Evolutionary conservation across 148 eudicot genomes (phyloP).

Genomic region (Limonium bicolor): DNA sequence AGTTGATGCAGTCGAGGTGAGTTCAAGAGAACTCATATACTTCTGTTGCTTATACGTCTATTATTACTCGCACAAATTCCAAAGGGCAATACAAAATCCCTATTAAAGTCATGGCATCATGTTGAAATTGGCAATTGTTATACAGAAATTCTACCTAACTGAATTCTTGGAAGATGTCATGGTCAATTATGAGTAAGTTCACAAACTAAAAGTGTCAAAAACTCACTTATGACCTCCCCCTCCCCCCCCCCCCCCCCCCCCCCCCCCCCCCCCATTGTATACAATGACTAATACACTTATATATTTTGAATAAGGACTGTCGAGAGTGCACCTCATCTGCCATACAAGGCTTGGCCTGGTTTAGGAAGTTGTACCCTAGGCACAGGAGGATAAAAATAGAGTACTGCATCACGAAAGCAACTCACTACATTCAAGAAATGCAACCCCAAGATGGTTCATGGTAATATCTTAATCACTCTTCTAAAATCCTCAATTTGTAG

Average conservation of each 20-base stretch:
- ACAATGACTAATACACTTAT: not conserved
- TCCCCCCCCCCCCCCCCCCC: no score
- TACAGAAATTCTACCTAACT: constrained; percentile 38
- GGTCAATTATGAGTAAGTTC: constrained; percentile 28
- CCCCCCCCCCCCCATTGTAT: no score
- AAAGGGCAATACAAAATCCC: no score
- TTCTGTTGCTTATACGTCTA: no score
- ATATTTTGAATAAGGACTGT: constrained; percentile 14
- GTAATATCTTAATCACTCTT: constrained; percentile 6
- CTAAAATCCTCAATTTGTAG: not conserved
- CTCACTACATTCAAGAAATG: constrained; percentile 17
- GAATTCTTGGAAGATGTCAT: constrained; percentile 35
- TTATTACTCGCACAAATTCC: no score
- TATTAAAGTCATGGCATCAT: no score
- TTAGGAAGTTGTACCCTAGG: constrained; percentile 11
- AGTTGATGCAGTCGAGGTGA: no score
- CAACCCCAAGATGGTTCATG: constrained; percentile 49
- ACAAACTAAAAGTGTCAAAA: not conserved
- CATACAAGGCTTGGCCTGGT: constrained; percentile 7
- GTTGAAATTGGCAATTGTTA: not conserved
- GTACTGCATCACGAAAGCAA: constrained; percentile 7
- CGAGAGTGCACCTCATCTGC: constrained; percentile 34
- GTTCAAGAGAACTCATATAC: no score
- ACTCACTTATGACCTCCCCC: no score
- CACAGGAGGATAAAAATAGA: constrained; percentile 12